phyloP scores from a whole-genome alignment of 257 asterid genomes.

The Rehmannia glutinosa region DNA sequence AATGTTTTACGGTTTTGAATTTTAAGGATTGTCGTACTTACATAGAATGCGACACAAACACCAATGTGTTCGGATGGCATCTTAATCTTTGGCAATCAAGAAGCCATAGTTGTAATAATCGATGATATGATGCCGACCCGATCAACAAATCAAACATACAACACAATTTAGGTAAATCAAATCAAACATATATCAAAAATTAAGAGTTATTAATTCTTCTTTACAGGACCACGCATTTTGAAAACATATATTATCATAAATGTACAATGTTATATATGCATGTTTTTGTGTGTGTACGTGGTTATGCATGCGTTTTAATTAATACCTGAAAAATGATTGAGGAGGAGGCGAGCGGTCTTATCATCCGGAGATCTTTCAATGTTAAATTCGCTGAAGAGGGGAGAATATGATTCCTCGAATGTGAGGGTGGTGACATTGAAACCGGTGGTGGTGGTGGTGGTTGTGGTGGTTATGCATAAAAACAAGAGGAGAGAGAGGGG shows the following conservation, averaged over 20 bases:
- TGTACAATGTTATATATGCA: not conserved
- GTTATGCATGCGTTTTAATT: too few relatives aligned
- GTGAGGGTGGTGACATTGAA: slow-evolving; percentile 61
- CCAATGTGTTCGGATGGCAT: slow-evolving; percentile 64
- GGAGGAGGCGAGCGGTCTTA: slow-evolving; percentile 58
- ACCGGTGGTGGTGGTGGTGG: not conserved
- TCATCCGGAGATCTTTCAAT: slow-evolving; percentile 56
- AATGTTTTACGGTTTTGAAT: not conserved
- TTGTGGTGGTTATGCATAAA: too few relatives aligned
- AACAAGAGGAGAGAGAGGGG: slow-evolving; percentile 1
- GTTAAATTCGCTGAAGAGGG: slow-evolving; percentile 81
- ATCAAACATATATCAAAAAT: not conserved
- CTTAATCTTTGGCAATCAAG: slow-evolving; percentile 66
- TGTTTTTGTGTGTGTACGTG: too few relatives aligned
- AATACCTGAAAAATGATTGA: slow-evolving; percentile 67
- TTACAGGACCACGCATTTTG: not conserved
- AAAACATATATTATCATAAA: not conserved
- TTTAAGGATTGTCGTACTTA: slow-evolving; percentile 18
- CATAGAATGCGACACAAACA: slow-evolving; percentile 70
- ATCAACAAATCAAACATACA: not conserved
- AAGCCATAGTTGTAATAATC: slow-evolving; percentile 72
- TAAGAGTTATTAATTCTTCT: too few relatives aligned
- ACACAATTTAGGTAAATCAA: not conserved
- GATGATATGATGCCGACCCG: slow-evolving; percentile 77
- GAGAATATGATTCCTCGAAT: slow-evolving; percentile 45